Percentiles rank a stretch among this genome's conserved stretches.
Conservation (phyloP, 805 yeast species). For the Spathaspora boniae region DNA sequence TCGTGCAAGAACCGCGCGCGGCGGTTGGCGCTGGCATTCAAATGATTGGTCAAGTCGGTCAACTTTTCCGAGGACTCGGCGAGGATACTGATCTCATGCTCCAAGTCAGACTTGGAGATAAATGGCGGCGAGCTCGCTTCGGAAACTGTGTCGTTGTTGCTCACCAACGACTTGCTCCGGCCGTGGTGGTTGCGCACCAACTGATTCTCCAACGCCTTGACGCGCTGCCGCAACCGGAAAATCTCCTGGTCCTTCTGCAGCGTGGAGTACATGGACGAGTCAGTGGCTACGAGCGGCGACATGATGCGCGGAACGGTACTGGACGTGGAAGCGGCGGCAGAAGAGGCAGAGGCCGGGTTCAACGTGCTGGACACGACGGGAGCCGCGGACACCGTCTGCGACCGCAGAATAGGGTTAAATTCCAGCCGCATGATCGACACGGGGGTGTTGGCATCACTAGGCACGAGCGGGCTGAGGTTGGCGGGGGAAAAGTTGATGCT, state of each 20-base stretch:
- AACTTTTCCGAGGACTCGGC: constrained; percentile 32
- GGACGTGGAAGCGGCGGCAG: constrained; percentile 1
- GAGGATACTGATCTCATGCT: constrained; percentile 37
- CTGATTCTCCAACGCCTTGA: constrained; percentile 8
- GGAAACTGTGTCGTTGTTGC: constrained; percentile 3
- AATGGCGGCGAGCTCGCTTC: constrained; percentile 18
- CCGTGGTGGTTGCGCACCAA: background rate
- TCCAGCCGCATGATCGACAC: too few species aligned
- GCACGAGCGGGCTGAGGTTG: too few species aligned
- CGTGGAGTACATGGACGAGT: too few species aligned
- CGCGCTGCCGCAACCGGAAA: constrained; percentile 2
- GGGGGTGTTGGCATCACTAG: too few species aligned
- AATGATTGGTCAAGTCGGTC: constrained; percentile 41
- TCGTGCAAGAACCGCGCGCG: constrained; percentile 30
- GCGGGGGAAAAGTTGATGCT: too few species aligned
- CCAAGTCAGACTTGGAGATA: constrained; percentile 34
- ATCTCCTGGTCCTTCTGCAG: constrained; percentile 9
- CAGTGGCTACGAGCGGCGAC: too few species aligned
- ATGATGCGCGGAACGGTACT: too few species aligned
- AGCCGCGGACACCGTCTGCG: too few species aligned
- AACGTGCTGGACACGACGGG: too few species aligned
- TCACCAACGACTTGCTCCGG: background rate
- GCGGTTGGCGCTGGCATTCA: constrained; percentile 44
- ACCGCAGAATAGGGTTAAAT: too few species aligned
- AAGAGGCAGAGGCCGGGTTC: too few species aligned